Evolutionary conservation across 2,329 filamentous ascomycete species (phyloP).

Genomic region (Hypoxylon sp.): DNA sequence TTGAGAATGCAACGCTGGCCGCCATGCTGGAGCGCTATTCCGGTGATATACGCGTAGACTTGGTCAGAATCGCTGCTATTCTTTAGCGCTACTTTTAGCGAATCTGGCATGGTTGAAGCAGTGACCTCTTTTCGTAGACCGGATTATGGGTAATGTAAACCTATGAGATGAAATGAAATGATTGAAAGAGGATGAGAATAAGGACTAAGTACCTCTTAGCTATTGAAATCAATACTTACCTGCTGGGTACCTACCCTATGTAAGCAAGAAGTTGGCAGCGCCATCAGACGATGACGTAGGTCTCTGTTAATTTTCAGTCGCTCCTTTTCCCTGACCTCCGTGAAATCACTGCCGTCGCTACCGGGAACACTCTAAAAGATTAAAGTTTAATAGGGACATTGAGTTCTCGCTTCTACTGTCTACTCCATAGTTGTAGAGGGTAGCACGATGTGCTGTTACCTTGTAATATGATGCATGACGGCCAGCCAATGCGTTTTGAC

Average conservation of each 20-base stretch:
- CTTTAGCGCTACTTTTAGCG: constrained; percentile 67
- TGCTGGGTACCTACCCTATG: no score
- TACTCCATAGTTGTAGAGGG: not conserved
- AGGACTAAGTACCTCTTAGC: not conserved
- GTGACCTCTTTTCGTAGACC: not conserved
- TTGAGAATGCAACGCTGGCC: constrained; percentile 56
- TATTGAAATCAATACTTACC: no score
- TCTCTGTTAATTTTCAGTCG: constrained; percentile 9
- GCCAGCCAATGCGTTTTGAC: no score
- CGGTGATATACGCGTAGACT: constrained; percentile 76
- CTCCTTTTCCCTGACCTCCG: constrained; percentile 1
- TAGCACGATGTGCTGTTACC: not conserved
- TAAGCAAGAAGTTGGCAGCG: constrained; percentile 20
- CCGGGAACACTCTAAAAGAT: not conserved
- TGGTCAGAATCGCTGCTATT: constrained; percentile 67
- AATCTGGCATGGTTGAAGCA: constrained; percentile 54
- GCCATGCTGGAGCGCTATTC: constrained; percentile 65
- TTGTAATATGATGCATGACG: not conserved
- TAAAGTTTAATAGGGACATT: not conserved
- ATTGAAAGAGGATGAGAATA: not conserved
- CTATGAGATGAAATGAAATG: not conserved
- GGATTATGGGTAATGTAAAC: not conserved
- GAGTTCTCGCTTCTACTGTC: not conserved
- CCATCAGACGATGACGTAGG: constrained; percentile 25
- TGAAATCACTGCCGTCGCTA: not conserved